Base-by-base conservation (phyloP, 768 basidiomycete species). In the Galerina marginata region DNA sequence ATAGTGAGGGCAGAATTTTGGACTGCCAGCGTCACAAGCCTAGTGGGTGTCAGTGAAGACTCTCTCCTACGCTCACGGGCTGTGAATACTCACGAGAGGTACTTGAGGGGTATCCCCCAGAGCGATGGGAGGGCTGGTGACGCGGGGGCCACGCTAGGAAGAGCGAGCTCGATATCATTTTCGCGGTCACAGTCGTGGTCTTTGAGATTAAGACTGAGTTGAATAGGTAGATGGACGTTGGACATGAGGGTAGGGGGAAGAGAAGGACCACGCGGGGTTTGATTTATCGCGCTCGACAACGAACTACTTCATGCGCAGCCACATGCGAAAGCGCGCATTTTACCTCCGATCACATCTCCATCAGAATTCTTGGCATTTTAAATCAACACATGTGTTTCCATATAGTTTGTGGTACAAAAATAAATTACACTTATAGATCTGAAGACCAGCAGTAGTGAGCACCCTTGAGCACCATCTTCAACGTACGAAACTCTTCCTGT, bases 1-100 rank as follows among this genome's bases (percentile, higher is more conserved):
- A 99, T 86, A 37, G 94, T 92, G 57, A 99, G 73, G 57, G 87
- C 78, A 20, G 94, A 94, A 77, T 98, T 98, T 79, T 99, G 96
- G 52, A 95, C 84, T 51, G 93, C 93, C 72, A 95, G 83, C n/a
- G 89, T 91, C 60, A 92, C 81, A 58, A 93, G 82, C 53, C 91
- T 93, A 69, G 60, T 43, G n/a, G 33, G 25, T 49, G 57, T 49
- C 43, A 39, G 12, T 49, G 26, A 56, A 56, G 55, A 46, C 37
- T 16, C 23, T 45, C 12, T 47, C 39, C 43, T 38, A 26, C 45
- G 43, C n/a, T n/a, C 52, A 25, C 44, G 36, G 20, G 53, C 48
- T 9, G 42, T 10, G 57, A 38, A 23, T 40, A 86, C 86, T 74
- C 69, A 91, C 90, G 90, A 91, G 60, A 93, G 83, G 63, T 92